Base-by-base conservation (phyloP, 306 rosid genomes). In the Quercus glauca region DNA sequence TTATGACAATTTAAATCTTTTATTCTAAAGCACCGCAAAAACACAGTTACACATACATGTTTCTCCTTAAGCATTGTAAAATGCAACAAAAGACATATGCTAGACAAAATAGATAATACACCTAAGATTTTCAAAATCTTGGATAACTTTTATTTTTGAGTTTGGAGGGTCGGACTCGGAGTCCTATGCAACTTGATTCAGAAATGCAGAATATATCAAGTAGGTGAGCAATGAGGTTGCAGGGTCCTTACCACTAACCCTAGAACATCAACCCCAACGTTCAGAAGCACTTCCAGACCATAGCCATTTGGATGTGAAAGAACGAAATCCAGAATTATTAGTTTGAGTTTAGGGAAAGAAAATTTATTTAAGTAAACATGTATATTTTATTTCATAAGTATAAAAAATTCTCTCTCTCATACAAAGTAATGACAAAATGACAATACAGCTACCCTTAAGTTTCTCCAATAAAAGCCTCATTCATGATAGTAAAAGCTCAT, bases 401-500 rank as follows among this genome's bases (percentile, higher is more conserved):
- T 21, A 23, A 17, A 51, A 25, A 15, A 5, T 6, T 15, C 29
- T 72, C 28, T 72, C 35, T 25, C 28, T 51, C 8, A 52, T 51
- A 72, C 61, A 72, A 72, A 41, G 3, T 21, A 71, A 72, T 72
- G 61, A 20, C 21, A 74, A 35, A 57, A 9, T 57, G 55, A 58
- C 55, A 31, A 74, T 74, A 56, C 21, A 14, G 15, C 29, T 6
- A 56, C 35, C 75, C 19, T 33, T 56, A 78, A 13, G 58, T 55
- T 20, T 57, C 20, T 55, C 45, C 59, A 33, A 17, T 43, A 31
- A 55, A 29, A 14, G 31, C 10, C 60, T 20, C 33, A 67, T 33
- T 80, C 43, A 76, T 71, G 84, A 75, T 25, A 79, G 55, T 73
- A 83, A 45, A 18, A 84, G 76, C 33, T 84, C 87, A 19, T 84